Percentiles rank a stretch among this genome's conserved stretches.
phyloP scores from a whole-genome alignment of 192 early-diverging fungal genomes.

The Dimargaris xerosporica region DNA sequence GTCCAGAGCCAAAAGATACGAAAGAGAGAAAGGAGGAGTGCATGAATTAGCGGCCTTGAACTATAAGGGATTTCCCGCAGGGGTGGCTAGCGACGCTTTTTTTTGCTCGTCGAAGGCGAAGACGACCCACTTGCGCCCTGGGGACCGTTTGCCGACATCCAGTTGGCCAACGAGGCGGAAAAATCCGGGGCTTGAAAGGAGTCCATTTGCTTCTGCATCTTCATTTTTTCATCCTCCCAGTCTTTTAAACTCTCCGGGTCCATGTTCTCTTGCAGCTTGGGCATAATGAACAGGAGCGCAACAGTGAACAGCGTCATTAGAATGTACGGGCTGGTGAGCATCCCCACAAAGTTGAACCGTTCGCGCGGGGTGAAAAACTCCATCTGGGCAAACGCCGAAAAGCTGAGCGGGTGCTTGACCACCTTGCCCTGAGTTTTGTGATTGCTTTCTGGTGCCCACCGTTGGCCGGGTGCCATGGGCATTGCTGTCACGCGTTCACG shows the following conservation, averaged over 20 bases:
- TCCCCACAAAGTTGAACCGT: conserved; percentile 36
- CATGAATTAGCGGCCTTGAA: too few relatives aligned
- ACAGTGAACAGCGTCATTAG: conserved; percentile 47
- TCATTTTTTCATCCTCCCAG: conserved; percentile 17
- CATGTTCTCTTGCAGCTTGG: conserved; percentile 42
- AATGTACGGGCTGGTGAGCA: conserved; percentile 53
- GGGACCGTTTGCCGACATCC: conserved; percentile 6
- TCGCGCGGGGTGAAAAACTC: conserved; percentile 36
- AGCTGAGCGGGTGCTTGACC: conserved; percentile 22
- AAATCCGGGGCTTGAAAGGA: conserved; percentile 3
- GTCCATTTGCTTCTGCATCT: conserved; percentile 8
- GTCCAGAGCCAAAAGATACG: too few relatives aligned
- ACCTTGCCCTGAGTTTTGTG: background rate
- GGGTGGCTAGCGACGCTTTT: too few relatives aligned
- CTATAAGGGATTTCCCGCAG: too few relatives aligned
- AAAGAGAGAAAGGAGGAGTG: too few relatives aligned
- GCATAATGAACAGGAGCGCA: conserved; percentile 39
- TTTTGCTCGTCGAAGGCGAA: too few relatives aligned
- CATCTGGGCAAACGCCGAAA: conserved; percentile 23
- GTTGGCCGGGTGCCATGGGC: background rate
- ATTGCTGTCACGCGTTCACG: background rate
- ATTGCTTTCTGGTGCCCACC: background rate
- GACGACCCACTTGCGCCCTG: too few relatives aligned
- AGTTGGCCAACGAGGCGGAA: conserved; percentile 7
- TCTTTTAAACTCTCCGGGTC: conserved; percentile 38